Base-by-base conservation (phyloP, 192 early-diverging fungal species). In the Martensiomyces pterosporus region DNA sequence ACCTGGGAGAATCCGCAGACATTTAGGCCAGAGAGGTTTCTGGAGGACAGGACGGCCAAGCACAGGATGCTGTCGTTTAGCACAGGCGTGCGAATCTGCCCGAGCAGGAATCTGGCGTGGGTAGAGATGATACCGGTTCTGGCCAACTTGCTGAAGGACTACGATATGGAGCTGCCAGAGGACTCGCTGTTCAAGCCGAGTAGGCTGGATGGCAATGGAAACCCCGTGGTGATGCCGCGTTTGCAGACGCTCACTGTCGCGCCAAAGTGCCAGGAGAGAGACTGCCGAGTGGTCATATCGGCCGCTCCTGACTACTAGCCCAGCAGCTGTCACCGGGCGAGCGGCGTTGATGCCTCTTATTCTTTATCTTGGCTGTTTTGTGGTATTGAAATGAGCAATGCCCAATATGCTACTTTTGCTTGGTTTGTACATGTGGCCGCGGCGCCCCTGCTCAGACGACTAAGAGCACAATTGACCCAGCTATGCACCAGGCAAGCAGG, bases 401-500 rank as follows among this genome's bases (percentile, higher is more conserved):
- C n/a, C n/a, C n/a, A n/a, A n/a, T n/a, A n/a, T n/a, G n/a, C n/a
- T n/a, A n/a, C n/a, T n/a, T n/a, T n/a, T n/a, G n/a, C n/a, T n/a
- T n/a, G n/a, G n/a, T n/a, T n/a, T n/a, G n/a, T n/a, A n/a, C n/a
- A n/a, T n/a, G n/a, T n/a, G n/a, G n/a, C n/a, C n/a, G n/a, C n/a
- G n/a, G n/a, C n/a, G n/a, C n/a, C n/a, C n/a, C n/a, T n/a, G n/a
- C n/a, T n/a, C n/a, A n/a, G n/a, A n/a, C n/a, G n/a, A 35, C 39
- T 16, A 63, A 19, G 8, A 64, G n/a, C 3, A 51, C 25, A 19
- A 71, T n/a, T 0, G 67, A 63, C 2, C 60, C 67, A 14, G 39
- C 38, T 7, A 70, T 38, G 18, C 67, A 63, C 59, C 67, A 62
- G 1, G 24, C 60, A 14, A 70, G 51, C 39, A 70, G 42, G 4